A percentile compares a stretch with the other conserved stretches of the same genome.
phyloP scores from a whole-genome alignment of 73 alveolate species.

The Paramecium pentaurelia region DNA sequence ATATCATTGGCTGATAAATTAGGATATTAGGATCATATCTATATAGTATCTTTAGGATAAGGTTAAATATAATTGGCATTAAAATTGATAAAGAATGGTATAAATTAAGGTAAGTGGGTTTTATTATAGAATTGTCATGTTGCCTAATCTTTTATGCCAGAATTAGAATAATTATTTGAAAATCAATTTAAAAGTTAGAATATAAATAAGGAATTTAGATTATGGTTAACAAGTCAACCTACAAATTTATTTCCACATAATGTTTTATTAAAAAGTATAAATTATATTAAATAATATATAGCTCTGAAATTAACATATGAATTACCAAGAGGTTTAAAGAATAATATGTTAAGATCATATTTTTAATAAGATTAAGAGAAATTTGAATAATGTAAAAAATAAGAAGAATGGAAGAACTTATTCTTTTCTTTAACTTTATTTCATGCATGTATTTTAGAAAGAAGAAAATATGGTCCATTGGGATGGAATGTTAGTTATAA shows the following conservation, averaged over 20 bases:
- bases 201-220: conserved; percentile 95
- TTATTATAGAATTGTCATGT: conserved; percentile 98
- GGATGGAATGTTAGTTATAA: conserved; percentile 99
- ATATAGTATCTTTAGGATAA: conserved; percentile 86
- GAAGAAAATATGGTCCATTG: conserved; percentile 98
- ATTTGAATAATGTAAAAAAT: conserved; percentile 94
- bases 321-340: conserved; percentile 98
- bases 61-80: conserved; percentile 93
- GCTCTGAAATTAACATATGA: conserved; percentile 99
- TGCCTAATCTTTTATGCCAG: conserved; percentile 98
- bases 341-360: conserved; percentile 93
- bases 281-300: background rate
- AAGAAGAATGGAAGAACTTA: conserved; percentile 90
- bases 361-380: conserved; percentile 49
- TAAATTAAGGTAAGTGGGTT: conserved; percentile 98
- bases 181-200: conserved; percentile 72
- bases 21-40: conserved; percentile 47
- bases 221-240: conserved; percentile 99
- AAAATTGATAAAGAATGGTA: conserved; percentile 85
- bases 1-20: background rate
- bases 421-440: conserved; percentile 96
- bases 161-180: conserved; percentile 95
- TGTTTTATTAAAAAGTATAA: conserved; percentile 82
- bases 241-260: conserved; percentile 98
- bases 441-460: conserved; percentile 98